Evolutionary conservation across 805 yeast species (phyloP), one percentile per base, ranked within the genome.

Genomic region (Wickerhamomyces hampshirensis): DNA sequence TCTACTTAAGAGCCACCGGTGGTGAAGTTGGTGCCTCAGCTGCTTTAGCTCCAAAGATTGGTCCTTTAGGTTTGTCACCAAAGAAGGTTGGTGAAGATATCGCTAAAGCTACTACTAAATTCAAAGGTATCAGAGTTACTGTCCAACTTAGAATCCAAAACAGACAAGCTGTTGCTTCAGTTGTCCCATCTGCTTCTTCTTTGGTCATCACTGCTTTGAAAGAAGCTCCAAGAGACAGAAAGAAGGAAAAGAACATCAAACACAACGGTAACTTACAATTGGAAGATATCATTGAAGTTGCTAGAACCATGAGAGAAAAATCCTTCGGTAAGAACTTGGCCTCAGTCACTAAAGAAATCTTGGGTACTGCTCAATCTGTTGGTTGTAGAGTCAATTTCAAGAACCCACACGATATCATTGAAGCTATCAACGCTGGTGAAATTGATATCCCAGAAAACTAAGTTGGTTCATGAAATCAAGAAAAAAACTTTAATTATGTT

Each of bases 61-160:
- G 98, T 86, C 98, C 98, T 61, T 86, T 93, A 69, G 98, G 98
- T 88, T 79, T 93, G 62, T 88, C 97, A 50, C 97, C 98, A 78
- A 93, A 91, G 95, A 91, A 93, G 84, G 96, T 93, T 67, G 98
- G 98, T 89, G 98, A 93, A 76, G 98, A 93, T 70, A 93, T 93
- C 64, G 98, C 98, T 70, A 93, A 93, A 84, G 98, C 98, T 70
- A 91, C 98, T 77, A 84, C 85, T 77, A 80, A 83, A 68, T 91
- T 80, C 94, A 93, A 93, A 78, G 98, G 98, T 80, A 91, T 93
- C 65, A 86, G 91, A 74, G 98, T 93, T 66, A 93, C 98, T 57
- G 98, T 93, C 53, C 95, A 88, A 77, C 81, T 93, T 72, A 93
- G 82, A 72, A 89, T 93, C 67, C 98, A 93, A 80, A 93, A 93